Base-by-base conservation (phyloP, 192 early-diverging fungal species). In the Coemansia sp. region DNA sequence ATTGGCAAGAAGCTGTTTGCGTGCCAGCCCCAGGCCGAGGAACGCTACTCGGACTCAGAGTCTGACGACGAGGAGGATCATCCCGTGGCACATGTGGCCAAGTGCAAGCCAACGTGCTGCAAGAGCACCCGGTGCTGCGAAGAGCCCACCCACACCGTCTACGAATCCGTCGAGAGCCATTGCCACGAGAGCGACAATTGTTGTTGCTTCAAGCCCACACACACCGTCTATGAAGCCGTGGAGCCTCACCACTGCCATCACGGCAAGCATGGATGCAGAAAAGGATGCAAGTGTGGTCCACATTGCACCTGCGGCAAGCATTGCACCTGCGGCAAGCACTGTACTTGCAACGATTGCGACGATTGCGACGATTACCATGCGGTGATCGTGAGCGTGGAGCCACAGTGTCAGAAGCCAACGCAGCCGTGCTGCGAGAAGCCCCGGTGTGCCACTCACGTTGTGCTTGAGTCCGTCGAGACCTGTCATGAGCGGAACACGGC, bases 1-100 rank as follows among this genome's bases (percentile, higher is more conserved):
- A 33, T 78, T 22, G 75, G 75, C 65, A 72, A 78, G 69, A 63
- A 68, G 31, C 40, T 78, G 50, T 72, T 48, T 60, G 68, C 62
- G 6, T 48, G 45, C 22, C 9, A 48, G 22, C 45, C 20, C 9
- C 62, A 45, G 52, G 52, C 45, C 11, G 52, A 47, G 10, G 29
- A 56, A 4, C 31, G 45, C 22, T 20, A 45, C 6, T 38, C 60
- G 23, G 65, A 64, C 10, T 45, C 37, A 9, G 61, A 70, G 15
- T 64, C 65, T 15, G 65, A 64, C 31, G 40, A 64, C 2, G 61
- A 68, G 10, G 30, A 28, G 8, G 31, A 37, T 7, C 29, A 17
- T 14, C 38, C 61, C 2, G 61, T 70, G 7, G 15, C 41, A n/a
- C 61, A 64, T 34, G 59, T 62, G 31, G 61, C 61, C 19, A 50